Evolutionary conservation across 495 filamentous ascomycete genomes (phyloP).

Genomic region (Aspergillus saccharolyticus): DNA sequence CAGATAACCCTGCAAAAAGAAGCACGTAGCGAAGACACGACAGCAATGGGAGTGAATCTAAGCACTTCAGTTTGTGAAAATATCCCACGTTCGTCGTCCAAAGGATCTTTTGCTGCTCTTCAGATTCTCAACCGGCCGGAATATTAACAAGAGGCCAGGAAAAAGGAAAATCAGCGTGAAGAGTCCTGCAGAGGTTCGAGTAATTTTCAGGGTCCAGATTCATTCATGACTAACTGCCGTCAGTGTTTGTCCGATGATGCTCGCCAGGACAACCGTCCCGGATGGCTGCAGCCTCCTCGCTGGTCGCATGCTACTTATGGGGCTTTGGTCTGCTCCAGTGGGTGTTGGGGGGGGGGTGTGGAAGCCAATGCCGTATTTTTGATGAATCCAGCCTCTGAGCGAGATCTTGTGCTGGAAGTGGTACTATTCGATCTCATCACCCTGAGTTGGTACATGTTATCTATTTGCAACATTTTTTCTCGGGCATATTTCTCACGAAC

Average conservation of each 20-base stretch:
- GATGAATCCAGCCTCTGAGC: not conserved
- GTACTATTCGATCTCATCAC: not conserved
- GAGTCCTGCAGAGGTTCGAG: constrained; percentile 4
- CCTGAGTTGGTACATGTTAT: not conserved
- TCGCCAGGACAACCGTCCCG: constrained; percentile 25
- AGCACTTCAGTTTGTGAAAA: not conserved
- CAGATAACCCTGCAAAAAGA: not conserved
- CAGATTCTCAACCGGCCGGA: constrained; percentile 7
- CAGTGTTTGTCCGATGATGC: constrained; percentile 24
- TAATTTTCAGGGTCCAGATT: constrained; percentile 4
- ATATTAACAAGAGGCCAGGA: constrained; percentile 3
- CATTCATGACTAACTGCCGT: constrained; percentile 9
- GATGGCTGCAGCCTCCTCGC: constrained; percentile 22
- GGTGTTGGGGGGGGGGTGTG: too few relatives aligned
- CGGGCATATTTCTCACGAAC: not conserved
- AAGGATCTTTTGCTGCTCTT: not conserved
- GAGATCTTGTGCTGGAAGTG: not conserved
- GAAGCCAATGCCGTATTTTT: constrained; percentile 2
- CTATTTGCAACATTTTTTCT: not conserved
- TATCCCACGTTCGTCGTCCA: not conserved
- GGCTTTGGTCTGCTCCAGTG: constrained; percentile 4
- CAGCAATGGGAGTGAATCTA: not conserved
- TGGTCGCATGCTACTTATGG: not conserved
- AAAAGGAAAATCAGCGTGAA: constrained; percentile 1
- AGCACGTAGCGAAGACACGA: not conserved